Evolutionary conservation across 352 stramenopile species (phyloP), one percentile per base, ranked within the genome.

Genomic region (Phytophthora parvispora): DNA sequence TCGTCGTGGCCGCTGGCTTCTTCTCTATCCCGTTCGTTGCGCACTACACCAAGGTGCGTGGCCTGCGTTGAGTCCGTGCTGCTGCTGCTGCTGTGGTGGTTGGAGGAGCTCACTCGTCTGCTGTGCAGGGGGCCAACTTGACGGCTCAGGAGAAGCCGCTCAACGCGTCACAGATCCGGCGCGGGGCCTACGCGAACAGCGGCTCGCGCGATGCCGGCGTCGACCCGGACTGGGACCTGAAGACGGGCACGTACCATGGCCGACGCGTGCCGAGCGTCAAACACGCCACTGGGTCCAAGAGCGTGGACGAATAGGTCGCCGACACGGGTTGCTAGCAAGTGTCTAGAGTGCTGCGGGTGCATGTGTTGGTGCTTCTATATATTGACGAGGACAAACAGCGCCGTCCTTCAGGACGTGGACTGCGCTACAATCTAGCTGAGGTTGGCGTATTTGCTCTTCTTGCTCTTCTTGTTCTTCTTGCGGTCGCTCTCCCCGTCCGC

Each of bases 151-250:
- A 88, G 58, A 78, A 89, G 48, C 70, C 86, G 60, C 74, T 93
- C 29, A 92, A 91, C 53, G 70, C 81, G 28, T 83, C 81, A 25
- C 83, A 93, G 77, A 89, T 94, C 66, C 89, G 89, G 53, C 88
- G 90, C 55, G 90, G 90, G 2, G 79, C 77, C 20, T 97, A 96
- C 74, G 69, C 90, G 20, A 97, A 97, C 73, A 85, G 89, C 12
- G 87, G 87, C 60, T 95, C 84, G 20, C 78, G 78, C 32, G 90
- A 97, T 62, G 86, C 83, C 5, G 90, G 90, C 34, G 83, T 85
- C 6, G 90, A 97, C 65, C 88, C 87, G 53, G 86, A 95, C 75
- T 97, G 86, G 83, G 87, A 96, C 67, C 77, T 93, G 51, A 67
- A 68, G 34, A 92, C 80, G 50, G 83, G 89, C 74, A 89, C 83